Conservation (phyloP, 805 yeast species). For the Sugiyamaella smithiae region DNA sequence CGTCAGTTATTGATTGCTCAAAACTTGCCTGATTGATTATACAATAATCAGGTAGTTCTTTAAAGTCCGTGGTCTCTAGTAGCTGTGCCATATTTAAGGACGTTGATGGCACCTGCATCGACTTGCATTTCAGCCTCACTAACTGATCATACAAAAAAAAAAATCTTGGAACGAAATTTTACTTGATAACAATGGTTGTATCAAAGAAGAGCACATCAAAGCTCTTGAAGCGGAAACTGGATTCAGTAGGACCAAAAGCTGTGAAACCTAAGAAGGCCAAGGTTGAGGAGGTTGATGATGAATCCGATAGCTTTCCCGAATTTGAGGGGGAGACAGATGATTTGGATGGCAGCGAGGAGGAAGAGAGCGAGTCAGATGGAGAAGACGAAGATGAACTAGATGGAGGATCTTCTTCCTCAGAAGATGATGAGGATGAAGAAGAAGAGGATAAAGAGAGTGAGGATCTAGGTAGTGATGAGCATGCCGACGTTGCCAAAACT, state of each 20-base stretch:
- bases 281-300: neutral
- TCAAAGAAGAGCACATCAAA: neutral
- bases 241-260: neutral
- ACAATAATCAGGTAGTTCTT: too few relatives aligned
- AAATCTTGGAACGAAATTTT: neutral
- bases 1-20: too few relatives aligned
- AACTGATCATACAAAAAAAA: slow-evolving; percentile 4
- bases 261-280: neutral
- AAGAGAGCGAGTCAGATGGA: slow-evolving; percentile 10
- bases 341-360: slow-evolving; percentile 5
- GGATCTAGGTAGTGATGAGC: slow-evolving; percentile 19
- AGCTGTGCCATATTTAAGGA: too few relatives aligned
- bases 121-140: neutral
- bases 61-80: too few relatives aligned
- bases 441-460: slow-evolving; percentile 12
- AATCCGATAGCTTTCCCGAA: neutral
- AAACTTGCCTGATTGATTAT: too few relatives aligned
- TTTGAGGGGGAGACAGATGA: slow-evolving; percentile 7
- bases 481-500: slow-evolving; percentile 33
- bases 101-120: too few relatives aligned
- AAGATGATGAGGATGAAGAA: slow-evolving; percentile 15
- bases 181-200: neutral
- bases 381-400: slow-evolving; percentile 18
- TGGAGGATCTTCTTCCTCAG: slow-evolving; percentile 14
- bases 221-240: slow-evolving; percentile 1